Base-by-base conservation (phyloP, 768 basidiomycete species). In the Chalciporus chontae region DNA sequence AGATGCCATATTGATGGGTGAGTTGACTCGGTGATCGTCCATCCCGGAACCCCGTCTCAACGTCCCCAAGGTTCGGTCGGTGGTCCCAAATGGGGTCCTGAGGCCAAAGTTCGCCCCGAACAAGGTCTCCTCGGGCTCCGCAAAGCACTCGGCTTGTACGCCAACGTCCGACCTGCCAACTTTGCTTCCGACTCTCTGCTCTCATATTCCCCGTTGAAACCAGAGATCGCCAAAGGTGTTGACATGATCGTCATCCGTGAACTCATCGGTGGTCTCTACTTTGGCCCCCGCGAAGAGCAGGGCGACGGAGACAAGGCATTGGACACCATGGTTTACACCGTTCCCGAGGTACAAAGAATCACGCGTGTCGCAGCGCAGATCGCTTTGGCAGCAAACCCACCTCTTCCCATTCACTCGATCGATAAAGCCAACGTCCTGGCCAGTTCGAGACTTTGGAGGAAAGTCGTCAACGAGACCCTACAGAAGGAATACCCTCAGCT, bases 351-450 rank as follows among this genome's bases (percentile, higher is more conserved):
- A 38, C 78, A 94, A 69, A 82, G 96, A 40, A 98, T 99, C 58
- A 94, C 95, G 2, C 84, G 93, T 15, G 94, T 98, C 38, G 96
- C 95, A 10, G 94, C 90, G 32, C 87, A 91, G 69, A 89, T 98
- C 58, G 94, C 96, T 17, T 69, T 93, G 44, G 75, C 85, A 19
- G 71, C 82, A 5, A 77, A 87, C 63, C 96, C 96, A 4, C 93
- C 94, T 17, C 77, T 95, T 41, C 77, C 83, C 18, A 85, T 99
- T 51, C 90, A 92, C 70, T 95, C 93, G 0, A 77, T 99, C 68
- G 96, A 99, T 77, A 99, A 99, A 72, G 96, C 96, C 47, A 99
- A 99, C 70, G 96, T 99, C 18, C 83, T 99, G 48, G 96, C 96
- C 19, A 90, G 83, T 63, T 95, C 92, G 31, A 76, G 96, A 43